Evolutionary conservation across 1,284 basidiomycete species (phyloP).

Genomic region (Malassezia caprae): DNA sequence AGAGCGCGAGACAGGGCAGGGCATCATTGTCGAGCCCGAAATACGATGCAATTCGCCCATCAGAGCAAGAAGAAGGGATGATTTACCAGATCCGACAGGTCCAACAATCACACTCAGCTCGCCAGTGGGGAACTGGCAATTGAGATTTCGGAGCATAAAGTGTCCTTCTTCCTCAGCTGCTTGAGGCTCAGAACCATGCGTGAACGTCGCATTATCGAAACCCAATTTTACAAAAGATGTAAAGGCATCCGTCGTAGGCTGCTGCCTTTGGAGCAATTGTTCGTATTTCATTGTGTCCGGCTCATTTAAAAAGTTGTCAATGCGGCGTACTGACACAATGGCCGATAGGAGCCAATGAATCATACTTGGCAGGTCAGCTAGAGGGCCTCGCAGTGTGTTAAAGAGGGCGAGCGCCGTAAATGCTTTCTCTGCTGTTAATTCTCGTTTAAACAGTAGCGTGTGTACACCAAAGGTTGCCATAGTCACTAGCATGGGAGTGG

Average conservation of each 20-base stretch:
- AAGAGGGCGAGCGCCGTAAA: slow-evolving; percentile 55
- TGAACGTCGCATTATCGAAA: slow-evolving; percentile 52
- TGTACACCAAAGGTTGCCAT: slow-evolving; percentile 59
- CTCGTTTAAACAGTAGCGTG: slow-evolving; percentile 51
- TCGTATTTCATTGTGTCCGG: slow-evolving; percentile 55
- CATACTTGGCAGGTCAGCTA: slow-evolving; percentile 45
- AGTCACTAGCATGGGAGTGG: slow-evolving; percentile 60
- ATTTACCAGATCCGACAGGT: slow-evolving; percentile 54
- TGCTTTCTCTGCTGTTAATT: slow-evolving; percentile 52
- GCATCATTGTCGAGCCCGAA: slow-evolving; percentile 53
- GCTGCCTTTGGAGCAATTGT: slow-evolving; percentile 49
- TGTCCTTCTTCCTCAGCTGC: slow-evolving; percentile 18
- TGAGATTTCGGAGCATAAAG: slow-evolving; percentile 53
- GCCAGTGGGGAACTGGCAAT: slow-evolving; percentile 56
- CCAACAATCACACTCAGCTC: slow-evolving; percentile 59
- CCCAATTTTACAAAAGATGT: slow-evolving; percentile 50
- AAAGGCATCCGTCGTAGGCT: slow-evolving; percentile 53
- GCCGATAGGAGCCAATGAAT: slow-evolving; percentile 51
- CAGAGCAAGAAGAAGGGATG: slow-evolving; percentile 53
- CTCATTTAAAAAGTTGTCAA: slow-evolving; percentile 53
- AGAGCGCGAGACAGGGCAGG: slow-evolving; percentile 51
- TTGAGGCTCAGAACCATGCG: slow-evolving; percentile 37
- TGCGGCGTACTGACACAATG: slow-evolving; percentile 45
- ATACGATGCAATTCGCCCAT: slow-evolving; percentile 55
- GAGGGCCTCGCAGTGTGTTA: slow-evolving; percentile 39